These are phyloP conservation scores for Stereum hirsutum DNA, from an alignment of 1,284 basidiomycete genomes.

Conservation along the genomic window DNA sequence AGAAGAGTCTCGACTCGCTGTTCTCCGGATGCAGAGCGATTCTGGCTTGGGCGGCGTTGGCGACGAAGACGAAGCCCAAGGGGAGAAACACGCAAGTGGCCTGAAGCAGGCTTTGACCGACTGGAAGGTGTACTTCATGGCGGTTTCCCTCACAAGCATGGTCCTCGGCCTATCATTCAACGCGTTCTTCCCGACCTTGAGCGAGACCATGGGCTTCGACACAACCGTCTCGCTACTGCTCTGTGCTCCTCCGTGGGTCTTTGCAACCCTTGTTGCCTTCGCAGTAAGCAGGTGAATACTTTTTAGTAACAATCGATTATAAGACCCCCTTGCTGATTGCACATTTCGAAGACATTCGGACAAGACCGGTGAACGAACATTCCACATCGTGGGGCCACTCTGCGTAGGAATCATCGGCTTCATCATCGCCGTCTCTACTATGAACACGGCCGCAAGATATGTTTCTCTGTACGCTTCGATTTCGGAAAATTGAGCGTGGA, in stretches of 20 bases:
- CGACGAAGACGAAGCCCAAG: constrained; percentile 30
- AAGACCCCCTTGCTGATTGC: constrained; percentile 3
- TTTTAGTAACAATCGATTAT: constrained; percentile 8
- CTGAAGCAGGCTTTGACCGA: constrained; percentile 53
- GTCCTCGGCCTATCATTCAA: constrained; percentile 64
- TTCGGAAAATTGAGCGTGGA: background rate
- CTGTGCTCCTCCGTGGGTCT: constrained; percentile 71
- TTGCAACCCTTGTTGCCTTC: constrained; percentile 50
- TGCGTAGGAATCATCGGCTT: constrained; percentile 63
- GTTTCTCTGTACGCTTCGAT: constrained; percentile 47
- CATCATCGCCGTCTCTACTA: constrained; percentile 60
- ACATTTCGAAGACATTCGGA: constrained; percentile 55
- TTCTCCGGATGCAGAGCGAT: constrained; percentile 67
- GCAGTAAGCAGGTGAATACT: no score
- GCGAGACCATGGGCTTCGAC: constrained; percentile 58
- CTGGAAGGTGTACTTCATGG: constrained; percentile 68
- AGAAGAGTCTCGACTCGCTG: constrained; percentile 55
- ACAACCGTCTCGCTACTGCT: constrained; percentile 56
- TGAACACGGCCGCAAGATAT: constrained; percentile 61
- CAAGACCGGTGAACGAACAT: constrained; percentile 52
- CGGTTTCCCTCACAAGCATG: constrained; percentile 41
- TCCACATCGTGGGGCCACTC: constrained; percentile 49
- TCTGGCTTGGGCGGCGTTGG: constrained; percentile 36
- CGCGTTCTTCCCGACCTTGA: constrained; percentile 62
- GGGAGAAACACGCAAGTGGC: constrained; percentile 30